Evolutionary conservation across 2,329 filamentous ascomycete species (phyloP).

Genomic region (Botrytis porri): DNA sequence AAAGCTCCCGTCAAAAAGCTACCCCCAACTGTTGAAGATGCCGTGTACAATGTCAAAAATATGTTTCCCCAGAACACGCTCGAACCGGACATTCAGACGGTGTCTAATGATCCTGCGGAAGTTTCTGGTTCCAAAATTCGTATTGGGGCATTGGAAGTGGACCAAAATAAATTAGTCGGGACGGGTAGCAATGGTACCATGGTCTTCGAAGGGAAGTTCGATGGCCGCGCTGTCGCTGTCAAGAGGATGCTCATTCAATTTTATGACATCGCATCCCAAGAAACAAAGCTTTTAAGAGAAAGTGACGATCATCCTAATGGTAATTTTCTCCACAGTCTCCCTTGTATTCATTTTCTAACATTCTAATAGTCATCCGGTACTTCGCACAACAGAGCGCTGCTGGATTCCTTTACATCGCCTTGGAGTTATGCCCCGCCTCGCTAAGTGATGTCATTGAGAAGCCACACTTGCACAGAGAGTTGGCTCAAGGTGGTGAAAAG

Average conservation of each 20-base stretch:
- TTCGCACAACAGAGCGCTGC: constrained; percentile 86
- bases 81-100: constrained; percentile 60
- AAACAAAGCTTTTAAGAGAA: constrained; percentile 84
- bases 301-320: constrained; percentile 92
- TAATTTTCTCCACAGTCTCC: constrained; percentile 38
- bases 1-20: constrained; percentile 24
- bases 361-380: constrained; percentile 76
- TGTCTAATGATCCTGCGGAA: constrained; percentile 56
- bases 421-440: constrained; percentile 92
- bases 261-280: constrained; percentile 91
- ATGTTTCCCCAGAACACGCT: constrained; percentile 52
- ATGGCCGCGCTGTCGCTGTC: constrained; percentile 87
- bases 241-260: constrained; percentile 97
- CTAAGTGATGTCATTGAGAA: constrained; percentile 87
- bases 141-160: constrained; percentile 63
- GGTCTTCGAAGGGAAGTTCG: constrained; percentile 92
- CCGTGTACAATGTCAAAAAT: constrained; percentile 57
- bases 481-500: constrained; percentile 69
- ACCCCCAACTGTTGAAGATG: constrained; percentile 54
- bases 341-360: constrained; percentile 31
- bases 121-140: constrained; percentile 58
- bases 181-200: constrained; percentile 96
- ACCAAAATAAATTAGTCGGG: constrained; percentile 61
- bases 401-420: constrained; percentile 91
- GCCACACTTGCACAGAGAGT: constrained; percentile 60